phyloP scores from a whole-genome alignment of 768 basidiomycete species.

The Leccinum boreale region DNA sequence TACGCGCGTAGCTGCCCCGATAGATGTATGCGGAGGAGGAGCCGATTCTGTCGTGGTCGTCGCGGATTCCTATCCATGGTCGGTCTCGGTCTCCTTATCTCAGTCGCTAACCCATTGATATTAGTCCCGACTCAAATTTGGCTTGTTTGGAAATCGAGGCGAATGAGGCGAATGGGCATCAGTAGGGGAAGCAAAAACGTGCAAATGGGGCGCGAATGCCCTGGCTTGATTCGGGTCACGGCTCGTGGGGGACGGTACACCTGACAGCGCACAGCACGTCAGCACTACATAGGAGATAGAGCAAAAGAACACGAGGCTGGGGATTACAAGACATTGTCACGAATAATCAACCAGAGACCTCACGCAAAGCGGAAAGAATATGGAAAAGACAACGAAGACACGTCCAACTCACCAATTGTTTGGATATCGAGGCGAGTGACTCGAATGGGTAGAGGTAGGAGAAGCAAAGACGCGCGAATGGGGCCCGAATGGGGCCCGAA shows the following conservation, averaged over 20 bases:
- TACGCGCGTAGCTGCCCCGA: conserved; percentile 12
- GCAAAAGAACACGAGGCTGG: neutral
- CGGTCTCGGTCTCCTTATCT: conserved; percentile 23
- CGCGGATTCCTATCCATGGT: conserved; percentile 26
- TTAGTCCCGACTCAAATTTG: conserved; percentile 5
- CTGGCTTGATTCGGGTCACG: conserved; percentile 9
- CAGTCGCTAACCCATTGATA: conserved; percentile 6
- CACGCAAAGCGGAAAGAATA: neutral
- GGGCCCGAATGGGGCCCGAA: neutral
- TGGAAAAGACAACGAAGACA: neutral
- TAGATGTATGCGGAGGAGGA: conserved; percentile 25
- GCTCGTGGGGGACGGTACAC: conserved; percentile 11
- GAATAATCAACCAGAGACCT: neutral
- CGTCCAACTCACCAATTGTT: conserved; percentile 15
- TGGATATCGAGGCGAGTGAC: neutral
- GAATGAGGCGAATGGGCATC: neutral
- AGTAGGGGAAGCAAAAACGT: neutral
- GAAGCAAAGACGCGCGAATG: conserved; percentile 2
- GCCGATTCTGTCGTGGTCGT: conserved; percentile 29
- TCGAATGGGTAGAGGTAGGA: neutral
- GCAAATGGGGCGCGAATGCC: conserved; percentile 3
- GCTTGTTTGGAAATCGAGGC: neutral
- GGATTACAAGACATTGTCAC: neutral
- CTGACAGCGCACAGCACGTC: conserved; percentile 10
- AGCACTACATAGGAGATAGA: conserved; percentile 4